A percentile compares a stretch with the other conserved stretches of the same genome.
phyloP scores from a whole-genome alignment of 139 green algal species.

The Coccomyxa sp. region DNA sequence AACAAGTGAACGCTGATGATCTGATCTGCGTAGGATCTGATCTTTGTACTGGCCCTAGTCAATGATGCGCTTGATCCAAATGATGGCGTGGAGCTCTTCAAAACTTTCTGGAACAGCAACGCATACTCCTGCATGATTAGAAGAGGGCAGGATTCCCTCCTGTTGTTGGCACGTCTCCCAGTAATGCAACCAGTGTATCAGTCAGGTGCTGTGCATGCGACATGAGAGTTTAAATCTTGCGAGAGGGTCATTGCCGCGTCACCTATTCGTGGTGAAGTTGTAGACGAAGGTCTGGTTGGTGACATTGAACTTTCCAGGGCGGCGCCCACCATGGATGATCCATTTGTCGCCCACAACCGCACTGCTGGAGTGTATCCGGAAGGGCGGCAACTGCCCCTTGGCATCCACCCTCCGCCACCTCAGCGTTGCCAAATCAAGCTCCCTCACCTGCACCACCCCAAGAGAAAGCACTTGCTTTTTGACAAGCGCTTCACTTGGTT shows the following conservation, averaged over 20 bases:
- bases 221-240: background rate
- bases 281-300: slow-evolving; percentile 28
- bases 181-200: too few species aligned
- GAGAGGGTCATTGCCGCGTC: background rate
- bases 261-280: slow-evolving; percentile 13
- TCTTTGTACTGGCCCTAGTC: too few species aligned
- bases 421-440: background rate
- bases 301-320: slow-evolving; percentile 29
- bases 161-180: too few species aligned
- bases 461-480: background rate
- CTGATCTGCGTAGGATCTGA: too few species aligned
- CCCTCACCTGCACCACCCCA: background rate
- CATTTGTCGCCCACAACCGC: slow-evolving; percentile 34
- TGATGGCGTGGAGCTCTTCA: too few species aligned
- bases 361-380: slow-evolving; percentile 21
- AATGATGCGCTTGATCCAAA: too few species aligned
- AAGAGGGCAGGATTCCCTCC: too few species aligned
- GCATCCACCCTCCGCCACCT: slow-evolving; percentile 14
- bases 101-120: too few species aligned
- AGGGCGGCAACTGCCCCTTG: slow-evolving; percentile 13
- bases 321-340: slow-evolving; percentile 30
- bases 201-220: too few species aligned
- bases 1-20: too few species aligned
- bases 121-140: too few species aligned
- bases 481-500: background rate